Conservation (phyloP, 2,329 filamentous ascomycete genomes). For the Leptographium flavum region DNA sequence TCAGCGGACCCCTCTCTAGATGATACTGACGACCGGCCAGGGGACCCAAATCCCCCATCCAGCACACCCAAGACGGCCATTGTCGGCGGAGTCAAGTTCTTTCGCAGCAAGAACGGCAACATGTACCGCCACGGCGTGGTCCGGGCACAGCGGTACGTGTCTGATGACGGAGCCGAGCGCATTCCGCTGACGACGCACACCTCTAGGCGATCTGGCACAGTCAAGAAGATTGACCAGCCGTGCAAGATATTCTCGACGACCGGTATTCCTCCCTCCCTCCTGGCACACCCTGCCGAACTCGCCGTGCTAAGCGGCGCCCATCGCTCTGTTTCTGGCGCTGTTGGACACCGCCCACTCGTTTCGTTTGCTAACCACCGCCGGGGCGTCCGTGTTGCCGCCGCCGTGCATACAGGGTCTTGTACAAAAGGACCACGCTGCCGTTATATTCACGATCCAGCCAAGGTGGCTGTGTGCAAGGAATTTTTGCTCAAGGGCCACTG, state of each 20-base stretch:
- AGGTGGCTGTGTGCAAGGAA: constrained; percentile 81
- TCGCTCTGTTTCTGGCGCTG: background rate
- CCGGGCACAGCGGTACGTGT: constrained; percentile 58
- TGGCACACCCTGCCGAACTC: background rate
- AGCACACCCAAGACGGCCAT: constrained; percentile 60
- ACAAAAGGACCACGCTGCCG: constrained; percentile 66
- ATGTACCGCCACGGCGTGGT: constrained; percentile 65
- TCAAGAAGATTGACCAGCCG: constrained; percentile 56
- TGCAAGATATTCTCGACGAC: constrained; percentile 61
- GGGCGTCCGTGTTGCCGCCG: background rate
- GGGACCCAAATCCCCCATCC: constrained; percentile 44
- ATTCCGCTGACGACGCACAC: constrained; percentile 24
- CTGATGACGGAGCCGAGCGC: constrained; percentile 7
- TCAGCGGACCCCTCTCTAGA: constrained; percentile 11
- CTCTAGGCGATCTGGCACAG: constrained; percentile 32
- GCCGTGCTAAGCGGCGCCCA: no score
- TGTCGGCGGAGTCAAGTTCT: constrained; percentile 67
- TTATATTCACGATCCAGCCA: constrained; percentile 70
- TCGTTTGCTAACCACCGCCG: constrained; percentile 21
- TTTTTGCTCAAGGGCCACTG: constrained; percentile 72
- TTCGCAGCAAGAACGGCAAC: constrained; percentile 78
- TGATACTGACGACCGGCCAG: constrained; percentile 24
- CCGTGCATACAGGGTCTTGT: constrained; percentile 56
- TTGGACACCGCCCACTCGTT: background rate
- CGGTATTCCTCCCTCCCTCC: constrained; percentile 37